These are phyloP conservation scores for Salix dunnii DNA, from an alignment of 345 rosid species.

Conservation along the genomic window DNA sequence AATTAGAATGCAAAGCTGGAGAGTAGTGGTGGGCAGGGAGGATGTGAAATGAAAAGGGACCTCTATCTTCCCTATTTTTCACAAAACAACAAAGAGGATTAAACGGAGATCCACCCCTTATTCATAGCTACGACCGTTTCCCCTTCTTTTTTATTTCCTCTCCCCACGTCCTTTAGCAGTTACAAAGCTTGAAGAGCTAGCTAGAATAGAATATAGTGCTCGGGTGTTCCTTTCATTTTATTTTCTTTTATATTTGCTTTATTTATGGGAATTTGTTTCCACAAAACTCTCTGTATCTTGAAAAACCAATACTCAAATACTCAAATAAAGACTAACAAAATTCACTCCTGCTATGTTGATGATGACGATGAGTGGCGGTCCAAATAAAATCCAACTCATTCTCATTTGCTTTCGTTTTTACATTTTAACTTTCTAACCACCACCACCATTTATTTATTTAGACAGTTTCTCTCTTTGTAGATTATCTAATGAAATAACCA, in stretches of 20 bases:
- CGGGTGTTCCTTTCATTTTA: not conserved
- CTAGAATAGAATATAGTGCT: not conserved
- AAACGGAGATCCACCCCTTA: conserved; percentile 23
- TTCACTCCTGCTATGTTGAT: not conserved
- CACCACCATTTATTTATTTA: not conserved
- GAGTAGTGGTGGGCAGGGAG: not conserved
- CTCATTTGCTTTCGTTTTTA: not conserved
- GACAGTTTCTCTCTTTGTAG: not conserved
- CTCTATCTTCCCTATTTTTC: conserved; percentile 13
- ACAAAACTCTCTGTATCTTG: conserved; percentile 16
- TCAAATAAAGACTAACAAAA: not conserved
- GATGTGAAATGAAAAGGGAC: not conserved
- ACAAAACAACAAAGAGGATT: conserved; percentile 2
- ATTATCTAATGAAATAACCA: not conserved
- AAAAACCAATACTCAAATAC: not conserved
- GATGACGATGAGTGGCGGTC: not conserved
- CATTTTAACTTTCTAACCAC: conserved; percentile 1
- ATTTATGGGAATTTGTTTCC: conserved; percentile 4
- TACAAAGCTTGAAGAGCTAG: not conserved
- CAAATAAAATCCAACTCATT: conserved; percentile 6
- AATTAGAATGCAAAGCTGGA: not conserved
- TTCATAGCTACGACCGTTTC: conserved; percentile 18
- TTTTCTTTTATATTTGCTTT: conserved; percentile 5
- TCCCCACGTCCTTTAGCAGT: not conserved
- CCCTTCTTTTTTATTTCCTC: not conserved